Evolutionary conservation across 139 green algal genomes (phyloP).

Genomic region (Closterium sp.): DNA sequence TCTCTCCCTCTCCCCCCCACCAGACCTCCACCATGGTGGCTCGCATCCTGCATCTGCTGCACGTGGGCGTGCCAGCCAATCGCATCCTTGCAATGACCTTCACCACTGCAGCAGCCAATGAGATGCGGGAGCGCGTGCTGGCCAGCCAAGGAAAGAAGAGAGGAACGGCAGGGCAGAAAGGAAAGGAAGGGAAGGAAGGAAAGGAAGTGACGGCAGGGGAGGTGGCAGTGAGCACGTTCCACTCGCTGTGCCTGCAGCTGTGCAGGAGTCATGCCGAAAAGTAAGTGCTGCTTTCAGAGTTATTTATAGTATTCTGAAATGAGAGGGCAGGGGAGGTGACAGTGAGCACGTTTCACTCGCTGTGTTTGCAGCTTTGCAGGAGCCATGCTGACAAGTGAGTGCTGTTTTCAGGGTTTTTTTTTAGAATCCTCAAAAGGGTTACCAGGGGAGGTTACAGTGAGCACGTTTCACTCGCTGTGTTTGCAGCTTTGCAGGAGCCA

Average conservation of each 20-base stretch:
- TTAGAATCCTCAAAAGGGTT: too few species aligned
- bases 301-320: too few species aligned
- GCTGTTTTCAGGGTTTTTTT: too few species aligned
- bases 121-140: constrained; percentile 10
- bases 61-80: neutral
- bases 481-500: constrained; percentile 5
- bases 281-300: neutral
- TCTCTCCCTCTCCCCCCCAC: too few species aligned
- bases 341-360: neutral
- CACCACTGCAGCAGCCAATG: constrained; percentile 1
- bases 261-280: neutral
- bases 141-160: neutral
- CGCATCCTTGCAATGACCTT: constrained; percentile 17
- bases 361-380: constrained; percentile 9
- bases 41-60: neutral
- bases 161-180: neutral
- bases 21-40: neutral
- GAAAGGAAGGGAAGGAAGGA: neutral
- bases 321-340: neutral
- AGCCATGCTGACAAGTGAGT: constrained; percentile 1
- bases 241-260: constrained; percentile 13
- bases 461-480: constrained; percentile 8
- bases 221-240: neutral
- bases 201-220: neutral
- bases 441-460: neutral